Conservation (phyloP, 2,329 filamentous ascomycete genomes). For the Colletotrichum cordylinicola region DNA sequence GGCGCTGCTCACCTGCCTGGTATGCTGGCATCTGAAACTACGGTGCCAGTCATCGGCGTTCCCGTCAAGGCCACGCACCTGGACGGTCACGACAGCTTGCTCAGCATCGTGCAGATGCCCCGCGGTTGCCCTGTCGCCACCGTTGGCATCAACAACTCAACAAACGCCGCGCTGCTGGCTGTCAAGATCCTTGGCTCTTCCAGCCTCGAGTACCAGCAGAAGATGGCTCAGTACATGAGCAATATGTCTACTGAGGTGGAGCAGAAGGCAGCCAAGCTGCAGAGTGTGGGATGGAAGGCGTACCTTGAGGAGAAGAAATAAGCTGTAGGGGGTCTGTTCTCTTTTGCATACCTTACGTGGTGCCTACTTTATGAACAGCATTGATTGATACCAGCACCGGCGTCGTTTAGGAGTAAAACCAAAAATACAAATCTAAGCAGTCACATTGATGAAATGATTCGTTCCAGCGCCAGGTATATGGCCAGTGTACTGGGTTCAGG, state of each 20-base stretch:
- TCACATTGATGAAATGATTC: neutral
- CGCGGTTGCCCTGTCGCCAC: constrained; percentile 76
- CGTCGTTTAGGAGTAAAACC: neutral
- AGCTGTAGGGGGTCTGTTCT: neutral
- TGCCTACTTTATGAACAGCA: neutral
- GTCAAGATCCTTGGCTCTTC: constrained; percentile 68
- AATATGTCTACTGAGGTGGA: constrained; percentile 69
- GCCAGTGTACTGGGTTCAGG: neutral
- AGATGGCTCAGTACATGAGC: constrained; percentile 66
- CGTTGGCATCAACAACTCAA: constrained; percentile 81
- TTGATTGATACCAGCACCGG: constrained; percentile 21
- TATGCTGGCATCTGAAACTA: constrained; percentile 76
- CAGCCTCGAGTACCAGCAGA: constrained; percentile 59
- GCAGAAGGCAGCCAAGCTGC: constrained; percentile 63
- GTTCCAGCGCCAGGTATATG: neutral
- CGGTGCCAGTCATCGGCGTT: constrained; percentile 78
- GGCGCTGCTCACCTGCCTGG: constrained; percentile 77
- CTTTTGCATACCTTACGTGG: neutral
- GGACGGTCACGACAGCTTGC: constrained; percentile 74
- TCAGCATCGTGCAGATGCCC: constrained; percentile 82
- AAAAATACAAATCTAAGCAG: neutral
- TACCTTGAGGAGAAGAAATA: constrained; percentile 52
- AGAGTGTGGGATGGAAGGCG: constrained; percentile 59
- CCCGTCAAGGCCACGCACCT: constrained; percentile 77
- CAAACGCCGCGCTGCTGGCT: constrained; percentile 77